A percentile compares a stretch with the other conserved stretches of the same genome.
Conservation (phyloP, 768 basidiomycete genomes). For the Termitomyces sp. region DNA sequence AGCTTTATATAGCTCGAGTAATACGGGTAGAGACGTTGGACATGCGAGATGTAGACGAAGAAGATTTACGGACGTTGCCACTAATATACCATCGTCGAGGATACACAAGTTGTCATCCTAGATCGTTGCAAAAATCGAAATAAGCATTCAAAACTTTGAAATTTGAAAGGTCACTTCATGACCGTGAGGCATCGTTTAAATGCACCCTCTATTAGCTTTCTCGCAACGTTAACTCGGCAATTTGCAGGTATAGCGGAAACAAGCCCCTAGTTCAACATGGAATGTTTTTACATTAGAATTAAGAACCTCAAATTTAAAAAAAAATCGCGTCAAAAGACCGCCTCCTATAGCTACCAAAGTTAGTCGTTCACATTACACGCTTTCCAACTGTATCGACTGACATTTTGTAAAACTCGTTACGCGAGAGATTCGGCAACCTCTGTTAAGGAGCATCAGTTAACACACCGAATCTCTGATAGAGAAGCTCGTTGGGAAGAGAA, state of each 20-base stretch:
- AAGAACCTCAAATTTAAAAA: slow-evolving; percentile 29
- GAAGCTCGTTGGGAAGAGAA: neutral
- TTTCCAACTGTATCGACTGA: slow-evolving; percentile 16
- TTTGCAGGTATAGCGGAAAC: neutral
- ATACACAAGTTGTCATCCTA: slow-evolving; percentile 45
- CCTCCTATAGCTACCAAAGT: too few species aligned
- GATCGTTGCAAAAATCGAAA: slow-evolving; percentile 7
- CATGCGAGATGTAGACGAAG: slow-evolving; percentile 19
- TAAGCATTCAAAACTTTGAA: neutral
- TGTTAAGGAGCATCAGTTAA: slow-evolving; percentile 22
- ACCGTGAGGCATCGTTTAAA: neutral
- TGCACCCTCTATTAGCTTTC: neutral
- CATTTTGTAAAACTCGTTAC: slow-evolving; percentile 35
- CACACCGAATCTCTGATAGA: slow-evolving; percentile 29
- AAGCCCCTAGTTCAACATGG: neutral
- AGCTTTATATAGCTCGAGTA: slow-evolving; percentile 82
- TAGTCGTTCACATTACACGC: neutral
- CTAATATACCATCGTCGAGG: slow-evolving; percentile 59
- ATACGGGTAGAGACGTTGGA: slow-evolving; percentile 44
- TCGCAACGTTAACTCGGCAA: neutral
- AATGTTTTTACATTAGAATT: neutral
- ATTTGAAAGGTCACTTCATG: neutral
- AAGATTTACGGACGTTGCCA: slow-evolving; percentile 36
- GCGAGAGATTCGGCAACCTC: slow-evolving; percentile 30
- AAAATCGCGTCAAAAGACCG: slow-evolving; percentile 28